Base-by-base conservation (phyloP, 1,284 basidiomycete genomes). In the Moesziomyces aphidis region DNA sequence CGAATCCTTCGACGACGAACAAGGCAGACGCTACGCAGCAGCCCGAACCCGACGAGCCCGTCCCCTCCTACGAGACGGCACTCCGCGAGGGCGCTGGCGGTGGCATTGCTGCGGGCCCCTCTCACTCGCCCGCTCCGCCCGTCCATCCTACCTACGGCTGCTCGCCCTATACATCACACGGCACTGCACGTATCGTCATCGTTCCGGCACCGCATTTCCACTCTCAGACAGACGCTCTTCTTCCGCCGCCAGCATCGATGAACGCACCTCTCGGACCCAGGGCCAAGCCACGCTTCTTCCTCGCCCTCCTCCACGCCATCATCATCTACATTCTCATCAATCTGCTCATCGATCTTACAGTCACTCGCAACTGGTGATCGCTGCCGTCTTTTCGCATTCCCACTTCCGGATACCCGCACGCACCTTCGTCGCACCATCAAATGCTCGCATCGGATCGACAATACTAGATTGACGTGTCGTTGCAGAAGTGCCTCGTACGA, bases 31-130 rank as follows among this genome's bases (percentile, higher is more conserved):
- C 42, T 5, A 8, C 34, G 13, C 19, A 10, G 15, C 51, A 50
- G 31, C 57, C 49, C 19, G 43, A 58, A 47, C 21, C 36, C 1
- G 73, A 76, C 45, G 73, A 76, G 11, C 61, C 73, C 23, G 73
- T 68, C 19, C 73, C 73, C 11, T 65, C 69, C n/a, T 76, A 76
- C 59, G 69, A 76, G 34, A 76, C 68, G 2, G 69, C 73, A 10
- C 36, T 76, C 21, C 61, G 42, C 5, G 28, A 72, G 58, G 73
- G 73, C 28, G 69, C 68, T 11, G 68, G 55, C 4, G 53, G 68
- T 10, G 57, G 67, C 15, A 44, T 62, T 24, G 57, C 45, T 8
- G 58, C 66, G 19, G 58, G 51, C 17, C 56, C 72, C 22, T 66
- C 63, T 28, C 26, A 48, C 42, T 46, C 58, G 1, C 7, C 61